Base-by-base conservation (phyloP, 2,329 filamentous ascomycete genomes). In the Aureobasidium pullulans region DNA sequence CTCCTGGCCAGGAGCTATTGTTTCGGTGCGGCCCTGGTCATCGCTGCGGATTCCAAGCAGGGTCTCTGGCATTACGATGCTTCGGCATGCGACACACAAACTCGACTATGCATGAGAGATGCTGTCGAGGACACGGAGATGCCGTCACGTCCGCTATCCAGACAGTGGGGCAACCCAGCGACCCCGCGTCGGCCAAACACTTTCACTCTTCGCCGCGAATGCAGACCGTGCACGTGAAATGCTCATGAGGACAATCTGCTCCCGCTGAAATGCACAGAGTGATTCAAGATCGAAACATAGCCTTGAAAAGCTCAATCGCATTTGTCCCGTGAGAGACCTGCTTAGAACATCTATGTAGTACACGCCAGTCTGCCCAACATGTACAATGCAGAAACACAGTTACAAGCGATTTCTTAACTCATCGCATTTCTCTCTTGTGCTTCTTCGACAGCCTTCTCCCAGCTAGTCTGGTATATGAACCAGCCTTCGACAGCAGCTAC, bases 371-470 rank as follows among this genome's bases (percentile, higher is more conserved):
- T 23, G 23, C 23, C 23, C 23, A 23, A 23, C 23, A 23, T 23
- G 32, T 13, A 4, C 19, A 34, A 28, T 11, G 40, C 23, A 39
- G 19, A 8, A 7, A 52, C 6, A n/a, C 46, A 50, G 42, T 66
- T 39, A 49, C 1, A 32, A 23, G 16, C 23, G 23, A 19, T 49
- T 10, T 16, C 47, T 28, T 49, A 23, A 23, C 67, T 71, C 63
- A 71, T 66, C 36, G 70, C 70, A 68, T 87, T 88, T 64, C 85
- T 77, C 60, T 71, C 73, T 57, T 79, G 75, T 3, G 85, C 85
- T 62, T 82, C 83, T 61, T 83, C 79, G 19, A 86, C 83, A 1
- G 84, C 74, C 64, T 77, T 77, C 71, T 81, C 77, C 81, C 80
- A 83, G 13, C 64, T 64, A 65, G 78, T 69, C 63, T 74, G 74